Base-by-base conservation (phyloP, 2,329 filamentous ascomycete genomes). In the Apiospora rasikravindrae region DNA sequence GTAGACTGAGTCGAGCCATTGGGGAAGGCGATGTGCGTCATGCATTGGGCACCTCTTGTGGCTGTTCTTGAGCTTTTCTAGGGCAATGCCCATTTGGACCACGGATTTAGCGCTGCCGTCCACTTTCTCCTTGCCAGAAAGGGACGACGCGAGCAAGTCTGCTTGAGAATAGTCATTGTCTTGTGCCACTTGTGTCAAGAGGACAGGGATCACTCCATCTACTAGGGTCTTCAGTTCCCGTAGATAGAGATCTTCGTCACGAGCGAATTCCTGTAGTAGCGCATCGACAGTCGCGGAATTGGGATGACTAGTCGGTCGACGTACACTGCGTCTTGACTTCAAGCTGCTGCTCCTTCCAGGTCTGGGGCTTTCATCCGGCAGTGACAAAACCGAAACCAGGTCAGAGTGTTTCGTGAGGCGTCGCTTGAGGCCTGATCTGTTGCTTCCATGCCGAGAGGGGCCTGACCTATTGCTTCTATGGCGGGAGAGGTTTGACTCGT, bases 171-270 rank as follows among this genome's bases (percentile, higher is more conserved):
- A 88, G 8, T 89, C 88, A 74, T 91, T 89, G 1, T 90, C 90
- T 73, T 93, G 93, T 16, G 98, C 88, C 11, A 97, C 93, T 75
- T 95, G 94, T 13, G 92, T 94, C 69, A 99, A 85, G 1, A 99
- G 88, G 2, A 98, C 96, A 0, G 96, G 96, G 71, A 99, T 94
- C 29, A 99, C 96, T 71, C 96, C 96, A 77, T 98, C 95, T 10
- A 98, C 95, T 44, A 99, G 84, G 0, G 96, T 98, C 79, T 95
- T 94, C 44, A 99, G 87, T 82, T 99, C 96, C 71, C 95, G 90
- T 82, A 93, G 92, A 79, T 98, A 99, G 76, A 96, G 93, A 64
- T 89, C 85, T 82, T 99, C 96, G 77, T 98, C 96, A 6, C 92
- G 89, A 14, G 89, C 86, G 74, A 99, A 91, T 78, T 98, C 95